Base-by-base conservation (phyloP, 345 rosid species). In the Populus pruinosa region DNA sequence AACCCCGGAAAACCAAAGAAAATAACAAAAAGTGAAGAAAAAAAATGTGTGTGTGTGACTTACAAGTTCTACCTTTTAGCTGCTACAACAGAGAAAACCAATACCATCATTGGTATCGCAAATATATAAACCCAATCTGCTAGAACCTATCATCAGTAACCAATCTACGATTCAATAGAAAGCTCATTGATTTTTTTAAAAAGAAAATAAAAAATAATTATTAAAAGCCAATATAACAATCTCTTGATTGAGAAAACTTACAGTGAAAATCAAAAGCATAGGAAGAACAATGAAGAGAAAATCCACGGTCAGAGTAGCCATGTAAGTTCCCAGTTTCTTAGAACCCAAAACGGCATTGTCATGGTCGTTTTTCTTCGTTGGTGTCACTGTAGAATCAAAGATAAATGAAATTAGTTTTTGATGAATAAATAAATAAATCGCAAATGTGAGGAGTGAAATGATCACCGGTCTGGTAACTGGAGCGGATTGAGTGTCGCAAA, bases 61-160 rank as follows among this genome's bases (percentile, higher is more conserved):
- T 87, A 83, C 86, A 82, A 84, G 80, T 77, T 88, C 89, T 86
- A 95, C 99, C 98, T 95, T 88, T 88, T 88, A 67, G 87, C 81
- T 67, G 85, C 85, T 47, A 47, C 16, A 76, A 87, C 27, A 29
- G 77, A 79, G 61, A 84, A 71, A 72, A 83, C 21, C 72, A 90
- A 74, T 71, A 87, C 66, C 5, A 79, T 63, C 78, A 88, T 56
- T 59, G 88, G 77, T 44, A 89, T 61, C 21, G 83, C 49, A n/a
- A 86, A 82, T n/a, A 69, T 8, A 82, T 85, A 88, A 63, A 78
- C 86, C 94, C 96, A 90, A 63, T 93, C 92, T 25, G 98, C 84
- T 17, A 95, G 83, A 86, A 92, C 92, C 99, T 95, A 83, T 27
- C 70, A 72, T 41, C 67, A 62, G 2, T 31, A 65, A 74, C n/a